Percentiles rank a stretch among this genome's conserved stretches.
These are phyloP conservation scores for Serendipita vermifera DNA, from an alignment of 768 basidiomycete genomes.

Conservation along the genomic window DNA sequence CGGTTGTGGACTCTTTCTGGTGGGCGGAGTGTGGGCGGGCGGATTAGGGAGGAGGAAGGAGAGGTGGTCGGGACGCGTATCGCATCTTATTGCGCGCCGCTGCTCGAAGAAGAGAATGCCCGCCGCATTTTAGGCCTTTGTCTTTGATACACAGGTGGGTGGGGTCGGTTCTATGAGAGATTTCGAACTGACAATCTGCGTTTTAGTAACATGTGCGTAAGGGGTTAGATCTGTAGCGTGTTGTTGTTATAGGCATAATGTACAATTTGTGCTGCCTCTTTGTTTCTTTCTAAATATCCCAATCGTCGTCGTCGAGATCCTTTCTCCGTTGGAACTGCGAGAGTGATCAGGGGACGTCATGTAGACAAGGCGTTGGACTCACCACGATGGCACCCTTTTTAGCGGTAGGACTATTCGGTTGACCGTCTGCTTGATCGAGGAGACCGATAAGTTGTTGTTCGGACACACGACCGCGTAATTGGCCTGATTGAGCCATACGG, in stretches of 20 bases:
- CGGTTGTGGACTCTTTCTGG: conserved; percentile 39
- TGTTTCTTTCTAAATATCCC: conserved; percentile 8
- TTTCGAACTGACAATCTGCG: no score
- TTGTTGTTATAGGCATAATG: no score
- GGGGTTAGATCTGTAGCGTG: no score
- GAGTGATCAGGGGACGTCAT: neutral
- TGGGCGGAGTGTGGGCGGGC: neutral
- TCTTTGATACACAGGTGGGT: no score
- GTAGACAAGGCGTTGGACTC: conserved; percentile 14
- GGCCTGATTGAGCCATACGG: conserved; percentile 74
- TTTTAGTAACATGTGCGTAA: no score
- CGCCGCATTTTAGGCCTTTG: no score
- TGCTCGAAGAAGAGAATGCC: no score
- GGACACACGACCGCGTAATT: conserved; percentile 59
- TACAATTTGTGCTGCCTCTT: no score
- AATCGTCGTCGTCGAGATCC: conserved; percentile 25
- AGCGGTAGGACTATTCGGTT: conserved; percentile 23
- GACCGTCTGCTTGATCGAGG: conserved; percentile 55
- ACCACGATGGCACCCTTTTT: conserved; percentile 32
- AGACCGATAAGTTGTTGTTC: conserved; percentile 76
- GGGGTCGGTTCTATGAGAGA: no score
- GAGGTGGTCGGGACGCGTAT: no score
- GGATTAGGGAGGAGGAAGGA: neutral
- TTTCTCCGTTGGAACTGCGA: conserved; percentile 26
- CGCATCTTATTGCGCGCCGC: no score